A percentile compares a stretch with the other conserved stretches of the same genome.
phyloP scores from a whole-genome alignment of 2,329 filamentous ascomycete genomes.

The Aureobasidium subglaciale region DNA sequence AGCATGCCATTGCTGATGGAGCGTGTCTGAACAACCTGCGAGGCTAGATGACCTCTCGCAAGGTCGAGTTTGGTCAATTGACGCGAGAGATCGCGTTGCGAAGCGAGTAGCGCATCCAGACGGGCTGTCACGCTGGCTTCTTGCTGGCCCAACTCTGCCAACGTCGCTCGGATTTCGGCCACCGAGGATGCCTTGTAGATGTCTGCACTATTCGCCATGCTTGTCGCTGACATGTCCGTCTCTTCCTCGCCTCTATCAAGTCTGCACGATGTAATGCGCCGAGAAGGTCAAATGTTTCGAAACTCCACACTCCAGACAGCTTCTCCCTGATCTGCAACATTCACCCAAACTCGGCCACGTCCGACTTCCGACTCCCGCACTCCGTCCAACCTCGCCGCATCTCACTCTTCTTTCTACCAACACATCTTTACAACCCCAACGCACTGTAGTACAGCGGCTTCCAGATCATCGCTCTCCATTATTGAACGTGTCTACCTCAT shows the following conservation, averaged over 20 bases:
- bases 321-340: slow-evolving; percentile 2
- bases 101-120: slow-evolving; percentile 69
- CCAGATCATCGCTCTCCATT: too few relatives aligned
- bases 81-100: slow-evolving; percentile 78
- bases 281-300: not conserved
- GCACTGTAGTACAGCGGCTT: too few relatives aligned
- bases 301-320: not conserved
- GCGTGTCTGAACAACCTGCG: slow-evolving; percentile 77
- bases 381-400: not conserved
- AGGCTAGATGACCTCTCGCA: slow-evolving; percentile 77
- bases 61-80: slow-evolving; percentile 84
- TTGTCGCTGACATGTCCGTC: not conserved
- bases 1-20: slow-evolving; percentile 88
- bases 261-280: not conserved
- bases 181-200: slow-evolving; percentile 66
- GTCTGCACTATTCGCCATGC: not conserved
- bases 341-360: slow-evolving; percentile 2
- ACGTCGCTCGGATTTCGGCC: slow-evolving; percentile 69
- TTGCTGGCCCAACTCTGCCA: slow-evolving; percentile 66
- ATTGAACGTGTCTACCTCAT: too few relatives aligned
- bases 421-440: not conserved
- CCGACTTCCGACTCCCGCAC: not conserved
- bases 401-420: not conserved
- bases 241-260: not conserved
- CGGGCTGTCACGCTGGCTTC: slow-evolving; percentile 68